Conservation (phyloP, 306 rosid genomes). For the Elaeagnus macrophylla region DNA sequence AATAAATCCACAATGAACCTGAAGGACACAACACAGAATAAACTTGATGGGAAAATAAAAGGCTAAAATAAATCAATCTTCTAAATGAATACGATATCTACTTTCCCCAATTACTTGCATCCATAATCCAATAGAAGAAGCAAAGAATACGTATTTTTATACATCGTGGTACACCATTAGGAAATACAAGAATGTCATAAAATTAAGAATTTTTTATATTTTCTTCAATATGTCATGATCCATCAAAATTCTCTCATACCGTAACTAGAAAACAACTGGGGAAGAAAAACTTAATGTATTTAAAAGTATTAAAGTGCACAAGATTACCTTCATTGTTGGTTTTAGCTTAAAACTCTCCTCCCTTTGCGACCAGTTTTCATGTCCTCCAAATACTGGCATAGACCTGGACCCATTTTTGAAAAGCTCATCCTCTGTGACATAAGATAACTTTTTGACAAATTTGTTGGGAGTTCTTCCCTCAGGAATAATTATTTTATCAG, state of each 20-base stretch:
- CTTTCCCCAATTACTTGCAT: too few relatives aligned
- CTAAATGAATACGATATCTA: too few relatives aligned
- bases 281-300: too few relatives aligned
- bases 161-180: too few relatives aligned
- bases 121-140: too few relatives aligned
- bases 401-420: slow-evolving; percentile 28
- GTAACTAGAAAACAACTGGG: too few relatives aligned
- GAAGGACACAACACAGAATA: slow-evolving; percentile 15
- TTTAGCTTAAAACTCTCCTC: slow-evolving; percentile 68
- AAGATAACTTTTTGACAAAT: slow-evolving; percentile 49
- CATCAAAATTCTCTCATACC: too few relatives aligned
- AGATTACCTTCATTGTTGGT: slow-evolving; percentile 75
- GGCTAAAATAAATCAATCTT: too few relatives aligned
- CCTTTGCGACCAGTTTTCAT: slow-evolving; percentile 70
- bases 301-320: not conserved
- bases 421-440: slow-evolving; percentile 43
- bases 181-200: too few relatives aligned
- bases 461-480: slow-evolving; percentile 50
- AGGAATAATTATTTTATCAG: slow-evolving; percentile 64
- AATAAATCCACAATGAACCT: slow-evolving; percentile 96
- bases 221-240: too few relatives aligned
- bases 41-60: not conserved
- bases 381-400: slow-evolving; percentile 82
- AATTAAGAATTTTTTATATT: too few relatives aligned
- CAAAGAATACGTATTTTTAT: too few relatives aligned